Percentiles rank a stretch among this genome's conserved stretches.
phyloP scores from a whole-genome alignment of 2,329 filamentous ascomycete genomes.

The Trichoderma arundinaceum region DNA sequence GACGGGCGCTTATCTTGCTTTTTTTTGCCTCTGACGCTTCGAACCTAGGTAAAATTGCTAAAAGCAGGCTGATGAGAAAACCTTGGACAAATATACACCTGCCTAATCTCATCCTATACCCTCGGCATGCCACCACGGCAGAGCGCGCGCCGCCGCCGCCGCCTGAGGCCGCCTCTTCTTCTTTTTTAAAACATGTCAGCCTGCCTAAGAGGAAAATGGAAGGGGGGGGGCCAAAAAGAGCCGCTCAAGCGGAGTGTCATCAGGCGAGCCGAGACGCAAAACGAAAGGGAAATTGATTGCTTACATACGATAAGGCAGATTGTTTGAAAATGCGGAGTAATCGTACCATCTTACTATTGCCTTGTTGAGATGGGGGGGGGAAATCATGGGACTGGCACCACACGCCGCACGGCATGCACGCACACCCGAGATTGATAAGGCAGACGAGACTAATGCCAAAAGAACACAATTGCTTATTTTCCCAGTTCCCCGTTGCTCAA shows the following conservation, averaged over 20 bases:
- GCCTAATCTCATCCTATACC: neutral
- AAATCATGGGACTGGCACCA: too few species aligned
- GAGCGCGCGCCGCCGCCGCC: neutral
- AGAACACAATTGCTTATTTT: too few species aligned
- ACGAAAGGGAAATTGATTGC: too few species aligned
- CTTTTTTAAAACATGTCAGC: neutral
- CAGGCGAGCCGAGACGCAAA: conserved; percentile 1
- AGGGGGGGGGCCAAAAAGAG: neutral
- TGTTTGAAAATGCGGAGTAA: too few species aligned
- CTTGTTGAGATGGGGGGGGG: too few species aligned
- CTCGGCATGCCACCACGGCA: neutral
- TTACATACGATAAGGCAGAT: too few species aligned
- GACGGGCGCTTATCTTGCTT: conserved; percentile 9
- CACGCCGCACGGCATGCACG: too few species aligned
- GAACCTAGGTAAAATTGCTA: conserved; percentile 13
- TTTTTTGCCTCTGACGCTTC: neutral
- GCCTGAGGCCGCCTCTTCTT: neutral
- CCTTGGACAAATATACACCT: too few species aligned
- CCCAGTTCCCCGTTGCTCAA: too few species aligned
- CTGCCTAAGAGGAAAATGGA: neutral
- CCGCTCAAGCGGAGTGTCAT: neutral
- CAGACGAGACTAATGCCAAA: too few species aligned
- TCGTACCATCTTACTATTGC: neutral
- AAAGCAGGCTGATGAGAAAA: neutral
- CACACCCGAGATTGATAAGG: too few species aligned